Percentiles rank a stretch among this genome's conserved stretches.
Evolutionary conservation across 2,329 filamentous ascomycete genomes (phyloP).

Genomic region (Arthroderma sp.): DNA sequence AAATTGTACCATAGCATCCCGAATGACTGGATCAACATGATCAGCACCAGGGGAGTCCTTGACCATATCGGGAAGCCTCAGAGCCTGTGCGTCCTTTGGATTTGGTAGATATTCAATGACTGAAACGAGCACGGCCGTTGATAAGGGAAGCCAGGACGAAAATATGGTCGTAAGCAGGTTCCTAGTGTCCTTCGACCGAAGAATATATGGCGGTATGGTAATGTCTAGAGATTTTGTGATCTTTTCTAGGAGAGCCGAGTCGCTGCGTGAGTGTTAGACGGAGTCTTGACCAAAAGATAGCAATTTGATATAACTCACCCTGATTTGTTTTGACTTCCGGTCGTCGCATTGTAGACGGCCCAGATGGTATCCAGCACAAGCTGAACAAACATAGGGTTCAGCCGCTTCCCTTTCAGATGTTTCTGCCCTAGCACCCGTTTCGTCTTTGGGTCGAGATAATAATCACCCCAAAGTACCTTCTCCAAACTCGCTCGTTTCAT

Average conservation of each 20-base stretch:
- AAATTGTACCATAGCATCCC: constrained; percentile 71
- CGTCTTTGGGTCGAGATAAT: constrained; percentile 91
- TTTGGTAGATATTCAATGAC: constrained; percentile 87
- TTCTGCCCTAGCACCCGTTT: constrained; percentile 84
- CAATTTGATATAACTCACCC: constrained; percentile 42
- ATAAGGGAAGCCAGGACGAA: constrained; percentile 78
- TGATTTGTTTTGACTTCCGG: constrained; percentile 66
- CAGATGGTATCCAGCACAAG: constrained; percentile 90
- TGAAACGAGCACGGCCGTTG: constrained; percentile 82
- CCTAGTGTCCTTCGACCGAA: constrained; percentile 70
- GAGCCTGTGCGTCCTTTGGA: constrained; percentile 64
- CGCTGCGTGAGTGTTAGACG: constrained; percentile 37
- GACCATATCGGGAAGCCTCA: constrained; percentile 66
- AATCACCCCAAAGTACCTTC: constrained; percentile 93
- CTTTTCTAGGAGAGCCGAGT: constrained; percentile 73
- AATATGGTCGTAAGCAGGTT: constrained; percentile 79
- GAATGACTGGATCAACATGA: constrained; percentile 54
- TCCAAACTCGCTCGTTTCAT: constrained; percentile 81
- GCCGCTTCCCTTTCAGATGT: constrained; percentile 76
- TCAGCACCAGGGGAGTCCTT: constrained; percentile 64
- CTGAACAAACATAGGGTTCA: constrained; percentile 97
- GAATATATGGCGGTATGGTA: constrained; percentile 68
- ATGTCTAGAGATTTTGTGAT: constrained; percentile 86
- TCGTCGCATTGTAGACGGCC: constrained; percentile 87
- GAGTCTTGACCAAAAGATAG: not conserved